These are phyloP conservation scores for Babesia ovata DNA, from an alignment of 169 alveolate genomes.

Conservation along the genomic window DNA sequence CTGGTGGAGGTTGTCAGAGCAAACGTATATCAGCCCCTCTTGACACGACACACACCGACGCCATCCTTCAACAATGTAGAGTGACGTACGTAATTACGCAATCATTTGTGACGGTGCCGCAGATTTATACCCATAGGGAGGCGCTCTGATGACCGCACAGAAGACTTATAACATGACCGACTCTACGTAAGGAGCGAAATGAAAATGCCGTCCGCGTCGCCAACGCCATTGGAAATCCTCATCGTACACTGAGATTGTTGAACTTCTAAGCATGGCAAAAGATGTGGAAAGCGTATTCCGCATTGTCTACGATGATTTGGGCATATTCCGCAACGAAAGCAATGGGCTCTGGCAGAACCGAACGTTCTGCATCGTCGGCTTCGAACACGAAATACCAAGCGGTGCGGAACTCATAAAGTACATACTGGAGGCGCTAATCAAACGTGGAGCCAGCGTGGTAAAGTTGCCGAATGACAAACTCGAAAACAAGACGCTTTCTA, in stretches of 20 bases:
- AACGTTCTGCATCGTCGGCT: constrained; percentile 59
- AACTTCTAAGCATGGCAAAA: constrained; percentile 11
- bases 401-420: constrained; percentile 41
- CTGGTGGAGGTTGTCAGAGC: too few species aligned
- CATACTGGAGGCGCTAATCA: constrained; percentile 33
- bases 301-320: constrained; percentile 31
- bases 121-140: too few species aligned
- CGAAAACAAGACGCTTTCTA: constrained; percentile 17
- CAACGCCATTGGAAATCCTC: too few species aligned
- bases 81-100: too few species aligned
- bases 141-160: too few species aligned
- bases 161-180: too few species aligned
- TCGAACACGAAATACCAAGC: constrained; percentile 48
- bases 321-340: constrained; percentile 33
- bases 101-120: too few species aligned
- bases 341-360: constrained; percentile 51
- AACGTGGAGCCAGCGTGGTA: constrained; percentile 55
- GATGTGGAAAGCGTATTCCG: constrained; percentile 31
- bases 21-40: too few species aligned
- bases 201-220: too few species aligned
- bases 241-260: background rate
- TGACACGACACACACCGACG: too few species aligned
- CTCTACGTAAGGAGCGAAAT: too few species aligned
- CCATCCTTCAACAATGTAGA: too few species aligned
- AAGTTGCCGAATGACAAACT: constrained; percentile 49